Evolutionary conservation across 345 rosid species (phyloP).

Genomic region (Eutrema japonicum): DNA sequence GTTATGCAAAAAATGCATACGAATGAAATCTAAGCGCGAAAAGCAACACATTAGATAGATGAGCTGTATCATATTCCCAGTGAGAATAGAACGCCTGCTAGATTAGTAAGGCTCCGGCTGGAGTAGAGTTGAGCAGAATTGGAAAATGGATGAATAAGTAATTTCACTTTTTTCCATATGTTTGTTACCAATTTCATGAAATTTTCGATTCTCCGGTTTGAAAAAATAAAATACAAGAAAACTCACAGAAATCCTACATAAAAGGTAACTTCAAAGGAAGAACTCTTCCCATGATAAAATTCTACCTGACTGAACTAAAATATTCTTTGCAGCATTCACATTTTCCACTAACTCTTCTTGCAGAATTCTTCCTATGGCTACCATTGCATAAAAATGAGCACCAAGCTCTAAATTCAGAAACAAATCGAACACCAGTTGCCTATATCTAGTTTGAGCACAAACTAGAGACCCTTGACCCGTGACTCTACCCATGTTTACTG

Average conservation of each 20-base stretch:
- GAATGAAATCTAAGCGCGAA: background rate
- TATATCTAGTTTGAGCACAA: background rate
- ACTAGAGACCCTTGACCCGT: background rate
- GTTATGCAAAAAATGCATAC: background rate
- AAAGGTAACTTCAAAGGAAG: conserved; percentile 8
- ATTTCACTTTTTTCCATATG: conserved; percentile 4
- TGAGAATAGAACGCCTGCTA: conserved; percentile 10
- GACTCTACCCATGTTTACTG: background rate
- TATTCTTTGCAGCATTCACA: conserved; percentile 17
- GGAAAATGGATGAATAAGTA: background rate
- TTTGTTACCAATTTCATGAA: conserved; percentile 18
- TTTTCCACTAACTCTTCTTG: background rate
- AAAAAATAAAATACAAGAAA: background rate
- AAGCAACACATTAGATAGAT: conserved; percentile 19
- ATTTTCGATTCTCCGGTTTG: background rate
- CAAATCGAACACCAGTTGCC: background rate
- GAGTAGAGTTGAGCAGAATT: conserved; percentile 14
- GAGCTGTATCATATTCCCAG: background rate
- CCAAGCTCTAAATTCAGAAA: conserved; percentile 17
- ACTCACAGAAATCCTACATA: background rate
- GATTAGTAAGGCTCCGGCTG: conserved; percentile 15
- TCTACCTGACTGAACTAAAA: background rate
- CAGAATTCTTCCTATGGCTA: background rate
- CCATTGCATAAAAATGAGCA: conserved; percentile 15
- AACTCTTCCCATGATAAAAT: background rate